phyloP scores from a whole-genome alignment of 1,284 basidiomycete genomes.

The Cryptococcus sp. region DNA sequence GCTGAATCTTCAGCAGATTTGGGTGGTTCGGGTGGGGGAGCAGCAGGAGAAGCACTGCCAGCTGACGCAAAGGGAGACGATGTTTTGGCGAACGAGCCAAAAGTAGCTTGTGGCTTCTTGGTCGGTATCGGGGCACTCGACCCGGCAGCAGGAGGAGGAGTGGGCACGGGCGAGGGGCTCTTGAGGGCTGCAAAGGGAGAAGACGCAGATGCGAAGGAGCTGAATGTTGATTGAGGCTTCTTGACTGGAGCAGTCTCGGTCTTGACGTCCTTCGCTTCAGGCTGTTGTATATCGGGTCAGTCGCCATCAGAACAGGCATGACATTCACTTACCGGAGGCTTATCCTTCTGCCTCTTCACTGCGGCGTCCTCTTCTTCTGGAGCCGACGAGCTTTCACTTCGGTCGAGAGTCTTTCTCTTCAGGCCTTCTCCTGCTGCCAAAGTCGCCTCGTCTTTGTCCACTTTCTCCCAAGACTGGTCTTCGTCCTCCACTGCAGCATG shows the following conservation, averaged over 20 bases:
- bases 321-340: slow-evolving; percentile 19
- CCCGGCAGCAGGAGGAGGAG: not conserved
- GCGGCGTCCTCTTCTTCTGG: slow-evolving; percentile 17
- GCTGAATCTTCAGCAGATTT: slow-evolving; percentile 9
- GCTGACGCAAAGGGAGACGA: not conserved
- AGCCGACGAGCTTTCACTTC: slow-evolving; percentile 28
- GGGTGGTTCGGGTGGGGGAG: not conserved
- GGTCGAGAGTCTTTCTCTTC: slow-evolving; percentile 44
- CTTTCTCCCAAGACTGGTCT: not conserved
- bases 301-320: not conserved
- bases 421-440: slow-evolving; percentile 22
- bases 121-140: not conserved
- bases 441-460: slow-evolving; percentile 25
- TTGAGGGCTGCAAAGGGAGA: slow-evolving; percentile 60
- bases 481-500: slow-evolving; percentile 2
- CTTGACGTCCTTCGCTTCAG: not conserved
- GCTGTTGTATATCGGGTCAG: not conserved
- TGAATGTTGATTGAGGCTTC: slow-evolving; percentile 55
- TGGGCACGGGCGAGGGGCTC: slow-evolving; percentile 5
- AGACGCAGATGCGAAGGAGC: slow-evolving; percentile 45
- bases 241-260: slow-evolving; percentile 22
- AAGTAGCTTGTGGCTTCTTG: slow-evolving; percentile 3
- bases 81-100: slow-evolving; percentile 1
- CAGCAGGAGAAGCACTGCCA: not conserved
- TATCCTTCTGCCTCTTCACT: slow-evolving; percentile 28